Conservation (phyloP, 2,329 filamentous ascomycete species). For the Colletotrichum costaricense region DNA sequence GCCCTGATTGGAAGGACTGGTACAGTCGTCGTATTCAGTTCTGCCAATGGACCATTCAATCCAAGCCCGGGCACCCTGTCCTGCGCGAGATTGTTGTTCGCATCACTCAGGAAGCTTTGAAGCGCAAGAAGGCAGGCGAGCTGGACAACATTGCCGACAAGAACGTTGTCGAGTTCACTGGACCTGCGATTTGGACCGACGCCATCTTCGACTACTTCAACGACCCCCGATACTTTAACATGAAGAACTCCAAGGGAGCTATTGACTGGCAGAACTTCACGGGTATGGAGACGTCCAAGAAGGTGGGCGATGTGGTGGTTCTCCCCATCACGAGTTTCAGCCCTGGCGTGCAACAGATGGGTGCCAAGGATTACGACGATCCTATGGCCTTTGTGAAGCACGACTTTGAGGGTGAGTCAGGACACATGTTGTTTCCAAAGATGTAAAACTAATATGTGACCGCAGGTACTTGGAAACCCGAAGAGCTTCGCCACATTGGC, state of each 20-base stretch:
- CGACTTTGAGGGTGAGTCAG: conserved; percentile 85
- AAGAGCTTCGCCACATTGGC: conserved; percentile 77
- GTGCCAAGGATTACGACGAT: conserved; percentile 86
- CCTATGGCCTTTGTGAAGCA: conserved; percentile 98
- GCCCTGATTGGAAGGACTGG: conserved; percentile 93
- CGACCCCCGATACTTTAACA: conserved; percentile 87
- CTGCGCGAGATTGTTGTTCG: conserved; percentile 87
- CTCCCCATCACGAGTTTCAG: conserved; percentile 98
- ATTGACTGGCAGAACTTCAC: conserved; percentile 93
- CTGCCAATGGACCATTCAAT: conserved; percentile 98
- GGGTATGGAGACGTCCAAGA: conserved; percentile 83
- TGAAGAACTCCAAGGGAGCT: conserved; percentile 74
- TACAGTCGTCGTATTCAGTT: conserved; percentile 97
- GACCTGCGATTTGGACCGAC: conserved; percentile 95
- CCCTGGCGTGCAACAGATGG: conserved; percentile 94
- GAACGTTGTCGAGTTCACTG: conserved; percentile 92
- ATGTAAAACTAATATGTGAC: background rate
- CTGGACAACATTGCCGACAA: conserved; percentile 70
- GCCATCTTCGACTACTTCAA: conserved; percentile 94
- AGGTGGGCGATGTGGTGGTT: conserved; percentile 92
- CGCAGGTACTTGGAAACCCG: conserved; percentile 81
- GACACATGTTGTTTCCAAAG: background rate
- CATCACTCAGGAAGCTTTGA: conserved; percentile 85
- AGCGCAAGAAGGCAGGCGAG: conserved; percentile 74
- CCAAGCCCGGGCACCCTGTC: conserved; percentile 93